A percentile compares a stretch with the other conserved stretches of the same genome.
phyloP scores from a whole-genome alignment of 1,284 basidiomycete genomes.

The Omphalotus olearius region DNA sequence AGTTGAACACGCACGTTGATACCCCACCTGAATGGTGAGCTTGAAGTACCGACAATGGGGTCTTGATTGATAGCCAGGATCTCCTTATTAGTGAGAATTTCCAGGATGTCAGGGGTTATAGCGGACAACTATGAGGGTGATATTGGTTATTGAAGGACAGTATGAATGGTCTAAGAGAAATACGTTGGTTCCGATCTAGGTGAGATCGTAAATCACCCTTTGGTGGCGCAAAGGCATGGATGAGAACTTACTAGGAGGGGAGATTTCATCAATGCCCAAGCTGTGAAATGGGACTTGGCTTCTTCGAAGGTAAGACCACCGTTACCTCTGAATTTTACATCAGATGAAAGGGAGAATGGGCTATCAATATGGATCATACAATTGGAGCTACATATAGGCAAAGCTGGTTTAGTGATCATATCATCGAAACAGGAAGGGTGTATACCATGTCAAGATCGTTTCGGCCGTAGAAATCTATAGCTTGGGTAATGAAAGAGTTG shows the following conservation, averaged over 20 bases:
- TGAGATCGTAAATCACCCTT: neutral
- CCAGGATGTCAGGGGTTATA: constrained; percentile 30
- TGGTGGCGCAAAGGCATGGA: neutral
- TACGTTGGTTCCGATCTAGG: constrained; percentile 29
- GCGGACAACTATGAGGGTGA: constrained; percentile 28
- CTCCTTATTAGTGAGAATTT: constrained; percentile 33
- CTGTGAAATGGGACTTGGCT: constrained; percentile 58
- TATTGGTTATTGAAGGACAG: neutral
- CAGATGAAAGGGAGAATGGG: neutral
- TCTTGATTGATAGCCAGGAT: constrained; percentile 46
- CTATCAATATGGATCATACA: constrained; percentile 29
- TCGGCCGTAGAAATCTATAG: constrained; percentile 53
- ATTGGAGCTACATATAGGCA: constrained; percentile 38
- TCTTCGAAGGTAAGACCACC: constrained; percentile 57
- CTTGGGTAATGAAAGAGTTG: constrained; percentile 46
- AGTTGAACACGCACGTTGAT: constrained; percentile 36
- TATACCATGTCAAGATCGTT: constrained; percentile 18
- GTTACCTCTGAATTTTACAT: constrained; percentile 40
- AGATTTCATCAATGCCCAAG: constrained; percentile 63
- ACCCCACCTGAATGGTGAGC: constrained; percentile 44
- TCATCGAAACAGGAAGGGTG: neutral
- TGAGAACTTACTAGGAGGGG: constrained; percentile 39
- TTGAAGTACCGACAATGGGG: constrained; percentile 32
- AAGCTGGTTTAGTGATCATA: neutral
- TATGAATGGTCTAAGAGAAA: neutral